phyloP scores from a whole-genome alignment of 192 early-diverging fungal species.

The Gigaspora rosea region DNA sequence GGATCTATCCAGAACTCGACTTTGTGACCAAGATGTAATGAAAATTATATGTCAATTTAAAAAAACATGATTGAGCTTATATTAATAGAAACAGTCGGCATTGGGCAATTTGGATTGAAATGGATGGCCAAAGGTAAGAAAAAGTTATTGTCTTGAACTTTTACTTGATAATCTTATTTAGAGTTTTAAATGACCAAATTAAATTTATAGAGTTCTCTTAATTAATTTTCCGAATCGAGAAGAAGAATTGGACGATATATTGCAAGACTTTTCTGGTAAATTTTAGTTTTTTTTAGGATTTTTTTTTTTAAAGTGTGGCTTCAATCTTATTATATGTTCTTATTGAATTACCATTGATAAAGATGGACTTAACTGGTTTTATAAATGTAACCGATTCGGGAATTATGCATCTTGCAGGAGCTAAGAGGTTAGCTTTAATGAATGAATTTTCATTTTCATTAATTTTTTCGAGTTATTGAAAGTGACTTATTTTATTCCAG shows the following conservation, averaged over 20 bases:
- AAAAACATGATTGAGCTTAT: neutral
- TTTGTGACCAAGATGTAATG: slow-evolving; percentile 10
- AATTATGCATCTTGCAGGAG: neutral
- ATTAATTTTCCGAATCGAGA: slow-evolving; percentile 3
- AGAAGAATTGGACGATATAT: slow-evolving; percentile 4
- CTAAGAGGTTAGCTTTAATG: neutral
- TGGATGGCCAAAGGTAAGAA: slow-evolving; percentile 7
- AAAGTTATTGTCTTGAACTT: neutral
- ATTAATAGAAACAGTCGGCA: neutral
- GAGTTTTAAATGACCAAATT: neutral
- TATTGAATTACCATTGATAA: neutral
- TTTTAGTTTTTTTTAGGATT: neutral
- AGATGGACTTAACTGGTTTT: neutral
- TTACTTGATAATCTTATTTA: neutral
- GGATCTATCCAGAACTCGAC: neutral
- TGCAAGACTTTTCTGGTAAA: slow-evolving; percentile 8
- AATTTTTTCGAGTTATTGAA: neutral
- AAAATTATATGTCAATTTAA: slow-evolving; percentile 12
- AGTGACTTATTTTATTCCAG: neutral
- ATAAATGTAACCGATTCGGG: neutral
- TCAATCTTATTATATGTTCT: neutral
- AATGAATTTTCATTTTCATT: neutral
- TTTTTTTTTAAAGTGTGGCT: neutral
- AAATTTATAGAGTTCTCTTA: neutral
- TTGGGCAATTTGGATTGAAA: slow-evolving; percentile 7